Evolutionary conservation across 345 rosid species (phyloP), one percentile per base, ranked within the genome.

Genomic region (Erodium maritimum): DNA sequence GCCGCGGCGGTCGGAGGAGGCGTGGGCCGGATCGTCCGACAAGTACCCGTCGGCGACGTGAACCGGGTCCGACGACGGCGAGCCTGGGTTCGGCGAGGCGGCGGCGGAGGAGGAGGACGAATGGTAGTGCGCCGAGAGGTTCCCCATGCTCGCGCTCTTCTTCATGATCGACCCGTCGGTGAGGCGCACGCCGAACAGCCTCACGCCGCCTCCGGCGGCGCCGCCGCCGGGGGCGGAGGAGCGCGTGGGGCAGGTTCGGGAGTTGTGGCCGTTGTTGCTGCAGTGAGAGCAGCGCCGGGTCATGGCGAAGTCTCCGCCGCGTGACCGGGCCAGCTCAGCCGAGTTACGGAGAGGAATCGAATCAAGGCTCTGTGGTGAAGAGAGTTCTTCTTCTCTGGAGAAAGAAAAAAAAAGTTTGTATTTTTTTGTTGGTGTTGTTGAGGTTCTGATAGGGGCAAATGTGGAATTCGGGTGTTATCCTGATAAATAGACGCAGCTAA

Each of bases 141-240:
- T 90, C 25, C 97, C 88, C 90, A 87, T 85, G 62, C 97, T 89
- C 19, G 97, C 96, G 67, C 97, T 89, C 82, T 93, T 93, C 77
- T 90, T 93, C 22, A 91, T 86, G 65, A 82, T 85, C 24, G 97
- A 80, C 17, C 97, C 97, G 67, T 93, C 99, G 57, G 89, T 93
- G 60, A 93, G 75, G 29, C 97, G 63, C 1, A 93, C 99, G 0
- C 99, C 99, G 67, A 93, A 93, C 12, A 93, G 79, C 77, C 70
- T 93, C 64, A 87, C 84, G 18, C 96, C 85, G 3, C 77, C 77
- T 17, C 73, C 60, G 22, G 78, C 17, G 8, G 73, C 57, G 65
- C 58, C 57, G 0, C 59, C 50, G 7, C 57, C 65, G 2, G 67
- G 62, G 45, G 75, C 68, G 16, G 75, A 65, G 1, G 70, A 74